Evolutionary conservation across 1,284 basidiomycete species (phyloP).

Genomic region (Malassezia sp.): DNA sequence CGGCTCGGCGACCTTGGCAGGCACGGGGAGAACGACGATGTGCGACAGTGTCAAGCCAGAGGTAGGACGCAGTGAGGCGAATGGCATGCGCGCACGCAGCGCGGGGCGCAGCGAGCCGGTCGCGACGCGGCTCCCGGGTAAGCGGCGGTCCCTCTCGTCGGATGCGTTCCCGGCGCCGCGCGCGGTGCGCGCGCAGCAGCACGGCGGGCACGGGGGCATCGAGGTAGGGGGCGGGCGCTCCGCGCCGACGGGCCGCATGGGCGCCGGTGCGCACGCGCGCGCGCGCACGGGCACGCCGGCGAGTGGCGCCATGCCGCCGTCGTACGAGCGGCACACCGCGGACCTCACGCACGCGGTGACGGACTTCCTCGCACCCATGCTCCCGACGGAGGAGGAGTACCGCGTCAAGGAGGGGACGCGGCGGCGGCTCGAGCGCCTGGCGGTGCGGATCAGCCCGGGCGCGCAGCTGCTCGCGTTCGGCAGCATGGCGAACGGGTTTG

Average conservation of each 20-base stretch:
- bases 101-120: not conserved
- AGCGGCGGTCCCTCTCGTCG: not conserved
- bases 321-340: conserved; percentile 37
- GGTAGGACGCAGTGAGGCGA: too few relatives aligned
- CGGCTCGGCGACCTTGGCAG: too few relatives aligned
- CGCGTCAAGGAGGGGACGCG: conserved; percentile 78
- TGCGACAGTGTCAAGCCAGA: too few relatives aligned
- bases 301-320: not conserved
- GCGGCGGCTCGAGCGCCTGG: conserved; percentile 82
- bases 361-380: conserved; percentile 38
- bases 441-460: conserved; percentile 82
- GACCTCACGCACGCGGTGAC: conserved; percentile 43
- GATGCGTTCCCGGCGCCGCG: not conserved
- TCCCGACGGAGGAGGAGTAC: conserved; percentile 46
- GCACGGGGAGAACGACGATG: too few relatives aligned
- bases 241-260: too few relatives aligned
- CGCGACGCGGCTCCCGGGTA: not conserved
- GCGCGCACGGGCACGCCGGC: not conserved
- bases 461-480: conserved; percentile 86
- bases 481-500: conserved; percentile 77
- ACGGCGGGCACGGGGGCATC: not conserved
- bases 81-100: not conserved
- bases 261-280: not conserved
- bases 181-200: not conserved
- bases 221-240: not conserved